phyloP scores from a whole-genome alignment of 768 basidiomycete species.

The Tulasnella sp. region DNA sequence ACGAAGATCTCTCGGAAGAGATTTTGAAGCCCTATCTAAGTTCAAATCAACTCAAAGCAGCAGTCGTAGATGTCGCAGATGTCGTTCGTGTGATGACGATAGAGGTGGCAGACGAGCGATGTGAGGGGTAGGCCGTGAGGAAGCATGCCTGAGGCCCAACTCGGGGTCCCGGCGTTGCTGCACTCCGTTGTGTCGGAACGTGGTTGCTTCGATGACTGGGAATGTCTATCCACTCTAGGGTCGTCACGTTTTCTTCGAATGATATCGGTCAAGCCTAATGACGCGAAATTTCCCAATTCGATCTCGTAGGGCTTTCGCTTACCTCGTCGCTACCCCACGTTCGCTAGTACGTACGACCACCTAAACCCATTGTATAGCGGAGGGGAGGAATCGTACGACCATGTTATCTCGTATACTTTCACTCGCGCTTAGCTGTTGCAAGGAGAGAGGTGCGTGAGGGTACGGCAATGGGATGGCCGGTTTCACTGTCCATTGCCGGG shows the following conservation, averaged over 20 bases:
- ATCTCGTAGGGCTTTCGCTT: background rate
- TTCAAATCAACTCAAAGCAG: background rate
- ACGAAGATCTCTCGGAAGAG: background rate
- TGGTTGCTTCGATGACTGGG: background rate
- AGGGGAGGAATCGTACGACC: too few species aligned
- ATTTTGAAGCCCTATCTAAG: background rate
- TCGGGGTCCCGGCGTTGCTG: background rate
- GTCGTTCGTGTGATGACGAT: background rate
- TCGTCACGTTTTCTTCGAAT: background rate
- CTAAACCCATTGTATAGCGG: background rate
- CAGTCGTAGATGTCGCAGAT: background rate
- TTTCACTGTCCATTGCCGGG: background rate
- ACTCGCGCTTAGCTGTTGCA: background rate
- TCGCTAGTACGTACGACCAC: background rate
- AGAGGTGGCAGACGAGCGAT: background rate
- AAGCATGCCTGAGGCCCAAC: background rate
- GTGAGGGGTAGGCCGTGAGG: background rate
- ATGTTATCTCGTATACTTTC: background rate
- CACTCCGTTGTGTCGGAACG: background rate
- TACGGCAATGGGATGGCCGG: background rate
- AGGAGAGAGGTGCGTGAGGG: background rate
- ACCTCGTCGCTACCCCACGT: background rate
- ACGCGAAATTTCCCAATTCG: background rate
- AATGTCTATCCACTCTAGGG: background rate
- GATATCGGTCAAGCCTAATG: background rate